Base-by-base conservation (phyloP, 2,329 filamentous ascomycete species). In the Colletotrichum euphorbiae region DNA sequence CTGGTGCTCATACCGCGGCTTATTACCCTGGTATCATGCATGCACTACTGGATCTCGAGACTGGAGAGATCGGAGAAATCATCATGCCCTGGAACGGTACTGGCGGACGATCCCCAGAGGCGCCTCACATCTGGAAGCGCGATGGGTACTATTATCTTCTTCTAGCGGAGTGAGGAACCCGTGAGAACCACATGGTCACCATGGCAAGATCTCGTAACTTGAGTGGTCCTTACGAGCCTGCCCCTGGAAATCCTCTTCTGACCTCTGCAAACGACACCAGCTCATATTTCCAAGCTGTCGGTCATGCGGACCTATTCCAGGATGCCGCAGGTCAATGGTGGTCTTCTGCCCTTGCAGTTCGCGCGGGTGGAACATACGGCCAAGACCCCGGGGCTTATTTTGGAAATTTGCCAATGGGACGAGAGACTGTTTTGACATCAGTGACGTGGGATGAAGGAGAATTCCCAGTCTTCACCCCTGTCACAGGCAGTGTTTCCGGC, bases 281-380 rank as follows among this genome's bases (percentile, higher is more conserved):
- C 1, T 76, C 72, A 19, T 83, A 81, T 59, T 83, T 82, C 64
- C 86, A 88, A 70, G 85, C 85, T 1, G 82, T 87, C 0, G 87
- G 87, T 0, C 87, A 89, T 60, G 83, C 84, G 0, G 86, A 89
- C 69, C 69, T 89, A 2, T 88, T 89, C 67, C 81, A 86, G 54
- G 86, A 89, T 65, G 69, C 70, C 0, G 59, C 69, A 0, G 77
- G 75, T 0, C 78, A 80, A 63, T 83, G 80, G 79, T 82, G 81
- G 80, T 77, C 76, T 0, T 78, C 80, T 6, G 80, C 79, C 2
- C 74, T 82, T 15, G 79, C 80, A 1, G 81, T 80, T 3, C 76
- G 80, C 3, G 81, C 79, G 1, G 62, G 65, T 4, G 64, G 64
- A 6, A 33, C 64, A 17, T 67, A 67, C 2, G 79, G 80, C 0